Conservation (phyloP, 345 rosid species). For the Nasturtium officinale region DNA sequence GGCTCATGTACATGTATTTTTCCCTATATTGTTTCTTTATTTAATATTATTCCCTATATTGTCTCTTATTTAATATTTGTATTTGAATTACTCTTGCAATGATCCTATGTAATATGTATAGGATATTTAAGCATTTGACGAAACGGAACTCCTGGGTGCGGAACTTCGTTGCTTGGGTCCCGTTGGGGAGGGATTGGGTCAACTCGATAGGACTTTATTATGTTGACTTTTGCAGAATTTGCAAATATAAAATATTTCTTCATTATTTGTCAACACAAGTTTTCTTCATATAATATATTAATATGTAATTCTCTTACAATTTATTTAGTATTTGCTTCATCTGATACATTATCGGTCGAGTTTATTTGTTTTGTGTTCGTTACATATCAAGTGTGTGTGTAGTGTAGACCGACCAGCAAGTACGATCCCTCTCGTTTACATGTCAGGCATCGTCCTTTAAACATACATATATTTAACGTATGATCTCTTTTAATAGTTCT, state of each 20-base stretch:
- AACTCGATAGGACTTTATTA: slow-evolving; percentile 32
- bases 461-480: neutral
- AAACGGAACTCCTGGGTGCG: slow-evolving; percentile 6
- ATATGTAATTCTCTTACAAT: neutral
- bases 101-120: neutral
- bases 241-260: slow-evolving; percentile 3
- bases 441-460: neutral
- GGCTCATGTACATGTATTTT: neutral
- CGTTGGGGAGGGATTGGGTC: slow-evolving; percentile 15
- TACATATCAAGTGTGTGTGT: slow-evolving; percentile 5
- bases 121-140: slow-evolving; percentile 34
- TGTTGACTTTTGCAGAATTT: slow-evolving; percentile 31
- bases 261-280: neutral
- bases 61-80: neutral
- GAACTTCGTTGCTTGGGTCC: slow-evolving; percentile 29
- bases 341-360: neutral
- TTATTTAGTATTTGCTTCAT: neutral
- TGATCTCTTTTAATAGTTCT: neutral
- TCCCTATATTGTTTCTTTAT: neutral
- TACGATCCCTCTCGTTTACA: neutral
- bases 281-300: neutral
- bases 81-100: neutral
- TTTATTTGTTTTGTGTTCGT: neutral
- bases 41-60: neutral
- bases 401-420: slow-evolving; percentile 18